These are phyloP conservation scores for Solanum okadae DNA, from an alignment of 257 asterid species.

Conservation along the genomic window DNA sequence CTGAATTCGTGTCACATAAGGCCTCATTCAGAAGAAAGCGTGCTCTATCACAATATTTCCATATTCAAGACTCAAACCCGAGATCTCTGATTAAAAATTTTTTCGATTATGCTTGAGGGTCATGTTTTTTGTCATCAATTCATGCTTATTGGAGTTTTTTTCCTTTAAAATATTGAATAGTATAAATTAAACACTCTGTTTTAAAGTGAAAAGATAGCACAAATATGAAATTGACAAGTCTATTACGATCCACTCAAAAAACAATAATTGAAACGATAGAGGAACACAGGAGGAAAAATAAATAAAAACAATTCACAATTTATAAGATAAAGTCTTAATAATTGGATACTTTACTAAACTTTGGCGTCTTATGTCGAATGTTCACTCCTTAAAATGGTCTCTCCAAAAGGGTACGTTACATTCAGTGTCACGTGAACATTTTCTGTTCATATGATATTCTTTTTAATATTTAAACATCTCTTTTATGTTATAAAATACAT, in stretches of 20 bases:
- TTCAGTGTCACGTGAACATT: neutral
- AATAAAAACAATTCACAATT: neutral
- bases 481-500: no score
- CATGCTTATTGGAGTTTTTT: neutral
- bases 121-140: neutral
- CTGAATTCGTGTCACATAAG: no score
- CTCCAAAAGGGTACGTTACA: neutral
- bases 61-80: no score
- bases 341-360: neutral
- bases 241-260: neutral
- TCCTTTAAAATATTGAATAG: neutral
- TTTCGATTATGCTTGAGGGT: no score
- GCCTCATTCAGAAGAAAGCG: fast-evolving
- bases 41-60: neutral
- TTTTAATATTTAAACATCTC: neutral
- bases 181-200: neutral
- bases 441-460: no score
- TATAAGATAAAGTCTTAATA: neutral
- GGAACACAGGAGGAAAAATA: neutral
- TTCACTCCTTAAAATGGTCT: neutral
- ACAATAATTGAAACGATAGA: neutral
- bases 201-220: neutral
- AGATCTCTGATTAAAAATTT: no score
- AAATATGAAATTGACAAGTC: neutral
- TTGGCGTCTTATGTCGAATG: neutral